Conservation (phyloP, 345 rosid species). For the Ricinus communis region DNA sequence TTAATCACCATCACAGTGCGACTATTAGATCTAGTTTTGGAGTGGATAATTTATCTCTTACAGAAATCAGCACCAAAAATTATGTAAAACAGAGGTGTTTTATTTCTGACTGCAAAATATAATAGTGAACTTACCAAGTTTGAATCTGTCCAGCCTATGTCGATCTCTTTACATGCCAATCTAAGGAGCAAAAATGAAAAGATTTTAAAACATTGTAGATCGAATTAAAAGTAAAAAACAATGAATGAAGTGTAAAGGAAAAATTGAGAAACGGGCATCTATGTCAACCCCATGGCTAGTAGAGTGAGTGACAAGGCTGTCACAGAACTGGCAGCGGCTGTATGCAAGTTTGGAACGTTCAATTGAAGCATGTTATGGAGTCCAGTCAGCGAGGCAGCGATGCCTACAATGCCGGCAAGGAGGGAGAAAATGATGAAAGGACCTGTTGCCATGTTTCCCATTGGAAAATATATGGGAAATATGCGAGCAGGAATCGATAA, state of each 20-base stretch:
- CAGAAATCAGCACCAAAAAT: too few species aligned
- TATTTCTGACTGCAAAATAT: too few species aligned
- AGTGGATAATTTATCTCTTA: too few species aligned
- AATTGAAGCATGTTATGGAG: conserved; percentile 43
- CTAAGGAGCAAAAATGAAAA: conserved; percentile 42
- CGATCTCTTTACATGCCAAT: conserved; percentile 83
- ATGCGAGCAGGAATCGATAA: conserved; percentile 65
- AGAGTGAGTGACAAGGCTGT: conserved; percentile 65
- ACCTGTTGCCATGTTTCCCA: conserved; percentile 90
- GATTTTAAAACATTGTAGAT: neutral
- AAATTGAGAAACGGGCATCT: neutral
- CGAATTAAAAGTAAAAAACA: neutral
- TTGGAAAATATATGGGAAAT: conserved; percentile 78
- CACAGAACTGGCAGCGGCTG: conserved; percentile 74
- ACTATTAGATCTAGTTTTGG: neutral
- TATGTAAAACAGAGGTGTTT: too few species aligned
- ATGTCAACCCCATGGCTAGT: conserved; percentile 72
- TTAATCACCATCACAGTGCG: neutral
- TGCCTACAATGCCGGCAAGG: conserved; percentile 76
- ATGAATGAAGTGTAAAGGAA: neutral
- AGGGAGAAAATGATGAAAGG: conserved; percentile 64
- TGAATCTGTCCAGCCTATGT: conserved; percentile 70
- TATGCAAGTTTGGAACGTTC: conserved; percentile 49
- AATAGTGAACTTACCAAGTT: conserved; percentile 50
- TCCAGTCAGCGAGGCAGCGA: conserved; percentile 65